Conservation (phyloP, 495 filamentous ascomycete species). For the Penicillium taxi region DNA sequence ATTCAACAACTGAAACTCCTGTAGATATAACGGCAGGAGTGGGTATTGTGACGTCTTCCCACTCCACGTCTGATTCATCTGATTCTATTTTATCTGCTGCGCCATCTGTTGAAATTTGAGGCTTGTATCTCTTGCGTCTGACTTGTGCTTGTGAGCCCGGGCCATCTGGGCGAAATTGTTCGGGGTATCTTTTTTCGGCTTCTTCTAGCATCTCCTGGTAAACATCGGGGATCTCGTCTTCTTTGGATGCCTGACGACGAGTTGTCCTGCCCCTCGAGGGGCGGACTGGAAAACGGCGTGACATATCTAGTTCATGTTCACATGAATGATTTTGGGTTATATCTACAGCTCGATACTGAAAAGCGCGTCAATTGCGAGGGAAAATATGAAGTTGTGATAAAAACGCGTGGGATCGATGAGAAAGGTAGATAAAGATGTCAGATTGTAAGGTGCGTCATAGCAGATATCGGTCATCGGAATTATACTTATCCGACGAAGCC, state of each 20-base stretch:
- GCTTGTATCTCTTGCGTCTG: constrained; percentile 28
- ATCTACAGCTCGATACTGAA: too few species aligned
- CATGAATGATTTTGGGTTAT: too few species aligned
- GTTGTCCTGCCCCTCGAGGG: constrained; percentile 10
- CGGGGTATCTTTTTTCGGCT: constrained; percentile 40
- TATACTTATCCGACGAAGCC: constrained; percentile 12
- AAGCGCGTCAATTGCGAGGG: too few species aligned
- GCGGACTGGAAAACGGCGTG: constrained; percentile 14
- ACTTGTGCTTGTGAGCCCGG: constrained; percentile 16
- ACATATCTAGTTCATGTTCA: constrained; percentile 11
- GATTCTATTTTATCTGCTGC: too few species aligned
- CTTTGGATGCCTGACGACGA: constrained; percentile 8
- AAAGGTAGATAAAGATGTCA: neutral
- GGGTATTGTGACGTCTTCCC: constrained; percentile 60
- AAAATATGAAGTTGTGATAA: too few species aligned
- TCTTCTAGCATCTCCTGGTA: constrained; percentile 64
- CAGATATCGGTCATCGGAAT: constrained; percentile 6
- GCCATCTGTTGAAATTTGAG: constrained; percentile 38
- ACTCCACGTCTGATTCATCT: constrained; percentile 58
- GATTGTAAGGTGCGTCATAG: constrained; percentile 16
- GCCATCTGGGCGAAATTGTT: constrained; percentile 23
- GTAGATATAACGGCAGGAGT: too few species aligned
- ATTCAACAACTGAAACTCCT: too few species aligned
- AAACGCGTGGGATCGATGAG: too few species aligned
- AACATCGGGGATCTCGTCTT: constrained; percentile 42